A percentile compares a stretch with the other conserved stretches of the same genome.
Conservation (phyloP, 345 rosid species). For the Salix exigua region DNA sequence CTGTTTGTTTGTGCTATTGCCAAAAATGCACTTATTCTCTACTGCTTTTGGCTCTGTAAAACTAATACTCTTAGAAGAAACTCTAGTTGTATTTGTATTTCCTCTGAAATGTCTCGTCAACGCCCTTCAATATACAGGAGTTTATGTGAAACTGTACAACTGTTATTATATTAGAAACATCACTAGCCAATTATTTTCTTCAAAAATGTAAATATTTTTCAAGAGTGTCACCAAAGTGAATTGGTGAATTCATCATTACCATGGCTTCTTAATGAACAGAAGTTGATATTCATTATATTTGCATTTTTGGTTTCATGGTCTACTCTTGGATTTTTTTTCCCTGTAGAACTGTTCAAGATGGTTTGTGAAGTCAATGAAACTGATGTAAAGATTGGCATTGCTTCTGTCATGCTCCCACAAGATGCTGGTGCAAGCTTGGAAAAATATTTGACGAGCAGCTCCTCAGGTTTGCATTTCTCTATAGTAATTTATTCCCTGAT, state of each 20-base stretch:
- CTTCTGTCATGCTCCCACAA: slow-evolving; percentile 91
- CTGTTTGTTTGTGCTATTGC: background rate
- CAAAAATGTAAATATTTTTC: background rate
- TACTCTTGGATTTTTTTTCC: slow-evolving; percentile 8
- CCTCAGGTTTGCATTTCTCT: slow-evolving; percentile 36
- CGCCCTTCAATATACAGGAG: background rate
- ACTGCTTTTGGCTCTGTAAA: background rate
- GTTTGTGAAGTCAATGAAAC: slow-evolving; percentile 76
- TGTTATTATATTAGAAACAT: background rate
- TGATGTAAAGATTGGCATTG: slow-evolving; percentile 59
- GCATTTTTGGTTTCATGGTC: slow-evolving; percentile 10
- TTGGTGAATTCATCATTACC: background rate
- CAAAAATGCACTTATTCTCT: background rate
- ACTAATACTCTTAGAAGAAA: background rate
- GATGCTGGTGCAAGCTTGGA: slow-evolving; percentile 78
- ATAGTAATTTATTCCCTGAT: background rate
- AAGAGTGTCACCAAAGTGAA: background rate
- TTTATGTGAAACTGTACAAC: background rate
- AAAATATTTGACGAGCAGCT: slow-evolving; percentile 26
- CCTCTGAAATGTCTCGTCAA: background rate
- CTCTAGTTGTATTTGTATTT: background rate
- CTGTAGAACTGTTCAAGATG: slow-evolving; percentile 93
- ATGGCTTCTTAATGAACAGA: background rate
- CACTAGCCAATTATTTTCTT: background rate
- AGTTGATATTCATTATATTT: background rate